These are phyloP conservation scores for Leccinum pallidistipes DNA, from an alignment of 1,284 basidiomycete genomes.

Conservation along the genomic window DNA sequence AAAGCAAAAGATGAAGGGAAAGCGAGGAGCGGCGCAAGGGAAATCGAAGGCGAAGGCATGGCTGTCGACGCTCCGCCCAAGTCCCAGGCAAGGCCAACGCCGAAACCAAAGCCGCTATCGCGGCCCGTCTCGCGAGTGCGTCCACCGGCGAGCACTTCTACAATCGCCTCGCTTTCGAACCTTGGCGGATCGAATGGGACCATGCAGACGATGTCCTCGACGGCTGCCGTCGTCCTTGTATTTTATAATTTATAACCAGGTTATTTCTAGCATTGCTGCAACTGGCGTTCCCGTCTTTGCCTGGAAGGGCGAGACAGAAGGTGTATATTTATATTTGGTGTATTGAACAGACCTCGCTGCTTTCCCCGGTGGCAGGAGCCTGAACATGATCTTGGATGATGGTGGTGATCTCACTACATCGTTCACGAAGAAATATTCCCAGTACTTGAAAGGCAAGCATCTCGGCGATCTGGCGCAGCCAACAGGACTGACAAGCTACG, in stretches of 20 bases:
- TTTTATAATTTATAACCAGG: too few relatives aligned
- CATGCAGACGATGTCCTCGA: background rate
- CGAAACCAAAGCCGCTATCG: slow-evolving; percentile 13
- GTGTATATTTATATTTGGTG: too few relatives aligned
- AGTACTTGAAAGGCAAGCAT: too few relatives aligned
- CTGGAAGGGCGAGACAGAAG: too few relatives aligned
- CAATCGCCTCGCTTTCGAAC: background rate
- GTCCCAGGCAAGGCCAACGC: background rate
- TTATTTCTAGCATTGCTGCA: background rate
- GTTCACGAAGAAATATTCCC: too few relatives aligned
- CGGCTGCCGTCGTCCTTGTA: background rate
- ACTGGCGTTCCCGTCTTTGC: too few relatives aligned
- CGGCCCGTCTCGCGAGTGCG: slow-evolving; percentile 14
- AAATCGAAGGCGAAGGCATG: slow-evolving; percentile 11
- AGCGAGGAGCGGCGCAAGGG: background rate
- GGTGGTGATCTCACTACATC: too few relatives aligned
- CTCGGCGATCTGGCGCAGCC: too few relatives aligned
- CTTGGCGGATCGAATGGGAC: background rate
- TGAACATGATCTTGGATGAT: too few relatives aligned
- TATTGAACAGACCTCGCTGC: too few relatives aligned
- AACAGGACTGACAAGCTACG: too few relatives aligned
- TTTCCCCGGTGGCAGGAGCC: too few relatives aligned
- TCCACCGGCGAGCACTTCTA: slow-evolving; percentile 9
- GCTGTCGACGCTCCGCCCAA: slow-evolving; percentile 12
- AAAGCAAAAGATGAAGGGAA: slow-evolving; percentile 17